Conservation (phyloP, 805 yeast species). For the Candida pseudofarinosa region DNA sequence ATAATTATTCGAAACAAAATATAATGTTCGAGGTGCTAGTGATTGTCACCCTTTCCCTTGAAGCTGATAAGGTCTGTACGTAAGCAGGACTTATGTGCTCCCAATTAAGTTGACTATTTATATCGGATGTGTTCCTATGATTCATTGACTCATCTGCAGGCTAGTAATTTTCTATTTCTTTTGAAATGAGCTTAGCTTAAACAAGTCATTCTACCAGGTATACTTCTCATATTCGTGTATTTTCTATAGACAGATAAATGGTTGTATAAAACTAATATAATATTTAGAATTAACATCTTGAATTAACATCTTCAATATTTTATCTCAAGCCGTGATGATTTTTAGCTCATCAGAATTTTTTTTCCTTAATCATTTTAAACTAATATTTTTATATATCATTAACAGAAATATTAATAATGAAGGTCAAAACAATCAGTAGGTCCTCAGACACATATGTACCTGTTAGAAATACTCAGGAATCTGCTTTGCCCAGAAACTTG, state of each 20-base stretch:
- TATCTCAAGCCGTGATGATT: neutral
- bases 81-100: slow-evolving; percentile 11
- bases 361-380: neutral
- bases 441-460: slow-evolving; percentile 93
- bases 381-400: neutral
- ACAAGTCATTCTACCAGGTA: neutral
- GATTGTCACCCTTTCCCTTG: neutral
- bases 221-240: neutral
- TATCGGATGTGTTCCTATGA: neutral
- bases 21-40: neutral
- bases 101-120: neutral
- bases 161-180: neutral
- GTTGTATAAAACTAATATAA: neutral
- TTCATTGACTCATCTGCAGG: neutral
- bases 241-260: neutral
- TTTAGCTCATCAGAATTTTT: neutral
- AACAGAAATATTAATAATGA: slow-evolving; percentile 40
- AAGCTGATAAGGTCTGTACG: slow-evolving; percentile 1
- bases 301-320: too few relatives aligned
- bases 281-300: too few relatives aligned
- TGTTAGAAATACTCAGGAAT: slow-evolving; percentile 83
- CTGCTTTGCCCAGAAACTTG: slow-evolving; percentile 81
- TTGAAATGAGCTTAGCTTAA: neutral
- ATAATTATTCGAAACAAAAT: too few relatives aligned
- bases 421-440: slow-evolving; percentile 82